Conservation (phyloP, 2,329 filamentous ascomycete genomes). For the Epichloe scottii region DNA sequence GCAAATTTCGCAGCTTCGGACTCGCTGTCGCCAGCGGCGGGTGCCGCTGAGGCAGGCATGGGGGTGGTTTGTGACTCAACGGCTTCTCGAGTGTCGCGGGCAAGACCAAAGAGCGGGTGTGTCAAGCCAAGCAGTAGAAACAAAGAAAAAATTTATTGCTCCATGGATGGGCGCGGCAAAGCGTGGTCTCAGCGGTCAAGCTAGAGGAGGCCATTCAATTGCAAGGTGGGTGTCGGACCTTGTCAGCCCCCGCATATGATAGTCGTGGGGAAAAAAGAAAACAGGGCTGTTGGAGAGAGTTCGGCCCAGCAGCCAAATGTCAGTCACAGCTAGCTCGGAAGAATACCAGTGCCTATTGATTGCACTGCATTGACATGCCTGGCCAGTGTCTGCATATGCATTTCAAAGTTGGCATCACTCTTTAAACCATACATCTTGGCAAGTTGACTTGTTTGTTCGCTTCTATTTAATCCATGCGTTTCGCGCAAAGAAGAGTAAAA, state of each 20-base stretch:
- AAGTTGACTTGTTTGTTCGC: not conserved
- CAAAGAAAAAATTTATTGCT: not conserved
- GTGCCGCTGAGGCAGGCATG: slow-evolving; percentile 18
- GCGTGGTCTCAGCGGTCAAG: not conserved
- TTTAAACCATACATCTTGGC: no score
- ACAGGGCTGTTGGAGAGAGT: not conserved
- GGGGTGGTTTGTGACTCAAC: not conserved
- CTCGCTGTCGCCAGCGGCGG: slow-evolving; percentile 17
- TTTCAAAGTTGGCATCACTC: not conserved
- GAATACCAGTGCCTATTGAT: not conserved
- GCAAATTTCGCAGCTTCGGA: slow-evolving; percentile 29
- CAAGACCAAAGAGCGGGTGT: not conserved
- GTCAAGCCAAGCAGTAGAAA: not conserved
- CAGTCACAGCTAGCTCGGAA: not conserved
- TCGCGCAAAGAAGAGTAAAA: not conserved
- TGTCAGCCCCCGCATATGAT: not conserved
- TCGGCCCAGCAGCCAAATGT: not conserved
- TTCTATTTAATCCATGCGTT: not conserved
- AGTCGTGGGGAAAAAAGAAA: not conserved
- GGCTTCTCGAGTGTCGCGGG: not conserved
- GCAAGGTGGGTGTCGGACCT: slow-evolving; percentile 3
- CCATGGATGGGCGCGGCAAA: not conserved
- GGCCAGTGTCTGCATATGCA: not conserved
- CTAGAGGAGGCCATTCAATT: not conserved
- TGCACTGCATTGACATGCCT: not conserved